A percentile compares a stretch with the other conserved stretches of the same genome.
These are phyloP conservation scores for Xylariaceae sp. DNA, from an alignment of 2,329 filamentous ascomycete species.

Conservation along the genomic window DNA sequence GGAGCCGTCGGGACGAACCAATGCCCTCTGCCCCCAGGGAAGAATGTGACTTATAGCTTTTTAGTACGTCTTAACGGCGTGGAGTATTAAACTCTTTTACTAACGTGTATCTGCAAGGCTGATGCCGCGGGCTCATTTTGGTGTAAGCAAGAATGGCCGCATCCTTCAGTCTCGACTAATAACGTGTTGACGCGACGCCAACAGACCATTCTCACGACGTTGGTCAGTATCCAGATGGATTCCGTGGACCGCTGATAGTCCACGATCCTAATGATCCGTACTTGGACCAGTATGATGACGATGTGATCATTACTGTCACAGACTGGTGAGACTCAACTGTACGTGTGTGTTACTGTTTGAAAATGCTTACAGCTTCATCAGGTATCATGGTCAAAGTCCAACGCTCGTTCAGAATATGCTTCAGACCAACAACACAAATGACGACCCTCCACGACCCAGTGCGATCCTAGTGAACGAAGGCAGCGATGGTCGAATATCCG, in stretches of 20 bases:
- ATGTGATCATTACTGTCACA: conserved; percentile 53
- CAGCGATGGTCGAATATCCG: conserved; percentile 31
- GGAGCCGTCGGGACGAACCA: conserved; percentile 55
- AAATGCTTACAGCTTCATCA: conserved; percentile 26
- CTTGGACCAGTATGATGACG: conserved; percentile 50
- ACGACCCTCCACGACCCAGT: conserved; percentile 40
- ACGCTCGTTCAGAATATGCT: conserved; percentile 39
- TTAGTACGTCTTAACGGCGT: conserved; percentile 36
- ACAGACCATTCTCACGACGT: conserved; percentile 59
- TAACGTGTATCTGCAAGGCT: conserved; percentile 23
- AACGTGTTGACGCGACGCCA: conserved; percentile 11
- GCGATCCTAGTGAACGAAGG: conserved; percentile 43
- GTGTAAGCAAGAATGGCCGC: conserved; percentile 32
- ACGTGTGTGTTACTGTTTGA: conserved; percentile 27
- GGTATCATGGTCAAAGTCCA: conserved; percentile 41
- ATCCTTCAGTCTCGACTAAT: background rate
- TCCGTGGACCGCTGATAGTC: conserved; percentile 58
- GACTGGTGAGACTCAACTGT: conserved; percentile 47
- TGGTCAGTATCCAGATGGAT: conserved; percentile 65
- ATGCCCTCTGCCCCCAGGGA: conserved; percentile 51
- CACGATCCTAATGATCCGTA: conserved; percentile 55
- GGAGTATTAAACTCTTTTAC: background rate
- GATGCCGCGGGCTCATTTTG: conserved; percentile 44
- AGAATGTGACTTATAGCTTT: conserved; percentile 55
- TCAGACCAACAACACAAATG: conserved; percentile 35